Percentiles rank a stretch among this genome's conserved stretches.
These are phyloP conservation scores for Calvatia gigantea DNA, from an alignment of 768 basidiomycete genomes.

Conservation along the genomic window DNA sequence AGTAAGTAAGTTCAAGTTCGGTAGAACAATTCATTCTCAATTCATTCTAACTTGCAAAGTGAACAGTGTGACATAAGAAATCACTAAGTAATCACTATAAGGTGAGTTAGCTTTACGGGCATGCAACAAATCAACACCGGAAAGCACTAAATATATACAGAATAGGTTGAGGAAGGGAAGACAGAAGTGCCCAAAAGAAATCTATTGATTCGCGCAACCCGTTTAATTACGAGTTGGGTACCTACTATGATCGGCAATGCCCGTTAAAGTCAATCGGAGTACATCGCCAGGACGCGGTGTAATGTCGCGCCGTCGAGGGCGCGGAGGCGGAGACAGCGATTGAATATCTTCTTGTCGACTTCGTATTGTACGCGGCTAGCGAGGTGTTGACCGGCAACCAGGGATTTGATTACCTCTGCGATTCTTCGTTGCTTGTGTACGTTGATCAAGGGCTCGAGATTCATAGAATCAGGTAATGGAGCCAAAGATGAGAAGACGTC, in stretches of 20 bases:
- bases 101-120: background rate
- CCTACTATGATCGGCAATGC: background rate
- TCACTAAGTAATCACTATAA: too few relatives aligned
- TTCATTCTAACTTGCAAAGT: too few relatives aligned
- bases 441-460: constrained; percentile 83
- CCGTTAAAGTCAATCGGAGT: constrained; percentile 14
- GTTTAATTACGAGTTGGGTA: background rate
- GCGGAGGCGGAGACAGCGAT: constrained; percentile 67
- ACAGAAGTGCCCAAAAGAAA: background rate
- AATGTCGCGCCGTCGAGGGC: constrained; percentile 58
- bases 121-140: constrained; percentile 4
- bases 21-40: too few relatives aligned
- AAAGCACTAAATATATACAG: background rate
- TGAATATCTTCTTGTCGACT: constrained; percentile 73
- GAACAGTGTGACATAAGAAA: too few relatives aligned
- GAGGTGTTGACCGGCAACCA: constrained; percentile 82
- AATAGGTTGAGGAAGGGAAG: background rate
- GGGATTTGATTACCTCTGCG: constrained; percentile 73
- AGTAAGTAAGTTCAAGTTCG: too few relatives aligned
- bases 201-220: background rate
- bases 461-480: constrained; percentile 71
- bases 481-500: constrained; percentile 76
- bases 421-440: constrained; percentile 86
- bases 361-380: constrained; percentile 69
- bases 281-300: constrained; percentile 31